Base-by-base conservation (phyloP, 2,329 filamentous ascomycete species). In the Knoxdaviesia proteae region DNA sequence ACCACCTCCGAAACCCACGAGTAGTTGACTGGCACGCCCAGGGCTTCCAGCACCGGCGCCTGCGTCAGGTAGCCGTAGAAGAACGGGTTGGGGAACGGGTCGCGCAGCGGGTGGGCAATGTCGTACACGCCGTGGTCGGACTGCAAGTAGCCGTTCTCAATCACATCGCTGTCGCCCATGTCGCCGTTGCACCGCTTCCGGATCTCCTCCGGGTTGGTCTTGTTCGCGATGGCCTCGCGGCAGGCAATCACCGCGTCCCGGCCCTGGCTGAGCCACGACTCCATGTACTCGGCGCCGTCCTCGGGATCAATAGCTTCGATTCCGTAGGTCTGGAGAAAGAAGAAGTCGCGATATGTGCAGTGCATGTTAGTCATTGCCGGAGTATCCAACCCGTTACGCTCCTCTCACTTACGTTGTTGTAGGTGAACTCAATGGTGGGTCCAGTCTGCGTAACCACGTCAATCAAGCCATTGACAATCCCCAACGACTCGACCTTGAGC, bases 391-490 rank as follows among this genome's bases (percentile, higher is more conserved):
- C 30, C 7, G 11, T 8, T 7, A 10, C 34, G 31, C 30, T 9
- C 32, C 9, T 20, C 44, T 38, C 53, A 59, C 20, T 51, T 56
- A 76, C 74, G 53, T 81, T 82, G 52, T 73, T 71, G 45, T 64
- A 63, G 7, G 71, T 69, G 54, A 77, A 77, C 6, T 56, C 52
- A 1, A 72, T 65, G 48, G 71, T 74, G 49, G 59, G 70, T 3
- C 69, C 67, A 4, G 62, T 61, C 56, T 84, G 76, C 1, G 74
- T 63, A 32, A 74, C 54, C 49, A 70, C 64, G 51, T 86, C 81
- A 34, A 84, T 61, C 48, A 77, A 72, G 8, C 78, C 80, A 54
- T 84, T 82, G 45, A 83, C 62, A 45, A 86, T 79, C 29, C 79
- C 78, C 0, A 84, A 57, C 0, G 77, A 71, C 9, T 61, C 61